phyloP scores from a whole-genome alignment of 768 basidiomycete species.

The Tricholoma furcatifolium region DNA sequence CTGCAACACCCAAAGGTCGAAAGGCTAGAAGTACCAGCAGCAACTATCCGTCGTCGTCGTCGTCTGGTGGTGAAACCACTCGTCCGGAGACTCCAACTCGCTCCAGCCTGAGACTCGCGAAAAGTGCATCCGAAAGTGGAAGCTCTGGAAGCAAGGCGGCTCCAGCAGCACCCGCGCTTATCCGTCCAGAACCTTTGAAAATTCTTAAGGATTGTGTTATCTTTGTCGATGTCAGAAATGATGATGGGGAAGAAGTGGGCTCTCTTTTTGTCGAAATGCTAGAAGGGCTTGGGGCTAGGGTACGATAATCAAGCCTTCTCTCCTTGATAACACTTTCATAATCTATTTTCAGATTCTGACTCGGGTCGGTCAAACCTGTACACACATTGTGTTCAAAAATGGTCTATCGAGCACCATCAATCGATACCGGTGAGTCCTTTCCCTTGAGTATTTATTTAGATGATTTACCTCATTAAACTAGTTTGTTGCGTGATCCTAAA shows the following conservation, averaged over 20 bases:
- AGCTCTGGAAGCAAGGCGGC: conserved; percentile 18
- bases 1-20: conserved; percentile 40
- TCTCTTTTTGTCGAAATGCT: conserved; percentile 84
- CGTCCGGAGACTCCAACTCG: conserved; percentile 11
- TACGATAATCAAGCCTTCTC: conserved; percentile 22
- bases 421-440: conserved; percentile 57
- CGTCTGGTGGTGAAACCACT: conserved; percentile 2
- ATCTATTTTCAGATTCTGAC: conserved; percentile 46
- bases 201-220: conserved; percentile 73
- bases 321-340: not conserved
- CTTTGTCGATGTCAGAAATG: conserved; percentile 87
- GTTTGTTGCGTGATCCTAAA: conserved; percentile 63
- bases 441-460: not conserved
- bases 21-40: conserved; percentile 40
- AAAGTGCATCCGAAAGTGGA: conserved; percentile 15
- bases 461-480: conserved; percentile 21
- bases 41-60: conserved; percentile 24
- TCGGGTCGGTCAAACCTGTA: conserved; percentile 70
- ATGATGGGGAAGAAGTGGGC: conserved; percentile 80
- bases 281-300: conserved; percentile 76
- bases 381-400: conserved; percentile 86
- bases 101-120: conserved; percentile 10
- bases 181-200: conserved; percentile 38
- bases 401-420: conserved; percentile 72
- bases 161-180: conserved; percentile 19